Percentiles rank a stretch among this genome's conserved stretches.
Conservation (phyloP, 2,329 filamentous ascomycete species). For the Trichophyton equinum region DNA sequence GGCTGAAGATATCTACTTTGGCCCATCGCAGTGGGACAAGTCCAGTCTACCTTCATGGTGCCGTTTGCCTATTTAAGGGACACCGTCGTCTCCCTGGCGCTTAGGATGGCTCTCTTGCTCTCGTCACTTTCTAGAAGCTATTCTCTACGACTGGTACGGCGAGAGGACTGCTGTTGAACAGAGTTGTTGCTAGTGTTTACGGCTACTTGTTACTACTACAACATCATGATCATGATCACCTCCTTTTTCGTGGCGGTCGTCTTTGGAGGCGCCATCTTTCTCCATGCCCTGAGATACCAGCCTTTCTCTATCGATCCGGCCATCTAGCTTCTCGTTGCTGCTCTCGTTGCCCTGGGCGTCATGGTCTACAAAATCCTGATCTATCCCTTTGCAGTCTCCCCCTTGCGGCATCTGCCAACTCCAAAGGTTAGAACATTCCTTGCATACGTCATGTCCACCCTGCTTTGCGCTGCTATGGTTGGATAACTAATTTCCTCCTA, state of each 20-base stretch:
- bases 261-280: background rate
- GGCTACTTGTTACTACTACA: background rate
- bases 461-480: background rate
- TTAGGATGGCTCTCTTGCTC: no score
- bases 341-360: background rate
- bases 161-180: no score
- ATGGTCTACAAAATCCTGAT: background rate
- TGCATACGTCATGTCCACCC: background rate
- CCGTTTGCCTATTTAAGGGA: no score
- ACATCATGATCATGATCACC: background rate
- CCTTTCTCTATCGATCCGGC: background rate
- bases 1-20: no score
- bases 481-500: background rate
- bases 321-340: background rate
- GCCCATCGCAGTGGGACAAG: no score
- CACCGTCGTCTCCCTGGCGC: no score
- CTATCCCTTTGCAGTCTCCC: conserved; percentile 2
- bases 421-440: background rate
- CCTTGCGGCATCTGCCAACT: conserved; percentile 2
- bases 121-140: no score
- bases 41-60: no score
- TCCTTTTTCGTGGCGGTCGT: background rate
- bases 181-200: no score
- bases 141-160: no score
- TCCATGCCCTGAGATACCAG: background rate